phyloP scores from a whole-genome alignment of 2,329 filamentous ascomycete species.

The Botryotinia calthae region DNA sequence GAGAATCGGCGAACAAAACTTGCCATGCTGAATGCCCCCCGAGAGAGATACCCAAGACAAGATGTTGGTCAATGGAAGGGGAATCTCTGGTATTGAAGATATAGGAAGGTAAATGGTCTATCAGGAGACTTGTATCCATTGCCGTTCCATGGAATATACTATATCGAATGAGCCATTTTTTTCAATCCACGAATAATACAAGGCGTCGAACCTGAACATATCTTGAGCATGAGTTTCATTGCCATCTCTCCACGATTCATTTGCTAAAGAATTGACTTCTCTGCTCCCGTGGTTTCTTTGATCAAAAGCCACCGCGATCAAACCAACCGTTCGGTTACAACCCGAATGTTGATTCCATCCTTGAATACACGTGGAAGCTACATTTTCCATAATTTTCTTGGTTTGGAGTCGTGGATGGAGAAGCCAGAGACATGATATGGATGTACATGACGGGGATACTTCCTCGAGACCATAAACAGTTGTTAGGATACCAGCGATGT shows the following conservation, averaged over 20 bases:
- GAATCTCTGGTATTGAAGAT: constrained; percentile 54
- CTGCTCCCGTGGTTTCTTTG: constrained; percentile 88
- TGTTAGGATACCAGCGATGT: constrained; percentile 74
- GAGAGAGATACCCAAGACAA: constrained; percentile 79
- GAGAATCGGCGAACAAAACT: constrained; percentile 70
- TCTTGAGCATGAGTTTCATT: constrained; percentile 80
- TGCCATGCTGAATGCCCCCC: constrained; percentile 91
- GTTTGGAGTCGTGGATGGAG: constrained; percentile 75
- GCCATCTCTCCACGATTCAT: constrained; percentile 73
- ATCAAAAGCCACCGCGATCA: constrained; percentile 85
- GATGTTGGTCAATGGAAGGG: constrained; percentile 56
- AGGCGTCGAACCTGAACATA: constrained; percentile 62
- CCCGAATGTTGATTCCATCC: constrained; percentile 57
- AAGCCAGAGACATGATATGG: constrained; percentile 83
- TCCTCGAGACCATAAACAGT: constrained; percentile 81
- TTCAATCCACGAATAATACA: neutral
- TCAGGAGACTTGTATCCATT: constrained; percentile 69
- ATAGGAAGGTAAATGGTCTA: constrained; percentile 76
- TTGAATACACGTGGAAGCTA: constrained; percentile 67
- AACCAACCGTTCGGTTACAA: constrained; percentile 41
- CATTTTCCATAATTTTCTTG: constrained; percentile 70
- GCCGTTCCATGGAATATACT: constrained; percentile 70
- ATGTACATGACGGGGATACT: constrained; percentile 51
- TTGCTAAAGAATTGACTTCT: constrained; percentile 63
- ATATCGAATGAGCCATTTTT: constrained; percentile 6